Base-by-base conservation (phyloP, 371 early-diverging fungal species). In the Rhizopus arrhizus region DNA sequence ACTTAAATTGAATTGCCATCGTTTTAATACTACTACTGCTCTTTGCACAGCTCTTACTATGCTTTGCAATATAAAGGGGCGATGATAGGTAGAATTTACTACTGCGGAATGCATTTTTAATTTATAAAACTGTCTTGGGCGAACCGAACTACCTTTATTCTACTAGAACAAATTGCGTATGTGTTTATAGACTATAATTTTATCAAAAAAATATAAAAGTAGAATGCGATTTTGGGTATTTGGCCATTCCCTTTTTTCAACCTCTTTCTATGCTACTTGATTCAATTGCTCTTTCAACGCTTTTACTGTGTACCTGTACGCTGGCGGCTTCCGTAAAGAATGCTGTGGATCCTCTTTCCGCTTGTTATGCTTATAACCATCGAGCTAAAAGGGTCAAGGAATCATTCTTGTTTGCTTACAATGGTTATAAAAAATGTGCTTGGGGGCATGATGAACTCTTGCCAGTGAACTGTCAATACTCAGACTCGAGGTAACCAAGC, bases 371-470 rank as follows among this genome's bases (percentile, higher is more conserved):
- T 10, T 15, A 7, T 15, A 16, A 53, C 22, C 4, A 3, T 0
- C 40, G 53, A 49, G 57, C 66, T 1, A 5, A 59, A 47, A 63
- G 63, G 0, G 79, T 85, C 38, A 77, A 74, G 53, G 56, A 70
- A 22, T 73, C 82, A 2, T 83, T 88, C 59, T 42, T 70, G 13
- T 70, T 85, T 64, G 84, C 89, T 13, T 95, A 90, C 86, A 70
- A 74, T 22, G 90, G 88, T 0, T 95, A 95, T 58, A 64, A 80
- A 50, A 49, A 47, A 1, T 71, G 70, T 29, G 58, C 83, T 13
- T 84, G 66, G 66, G 80, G 79, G 10, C 74, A 73, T 47, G 85
- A 84, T 54, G 85, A 84, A 51, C 58, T 82, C 6, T 45, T 59
- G 7, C 83, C 85, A 7, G 52, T 81, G 13, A 45, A 50, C 1